Percentiles rank a stretch among this genome's conserved stretches.
These are phyloP conservation scores for Grosmannia huntii DNA, from an alignment of 2,329 filamentous ascomycete genomes.

Conservation along the genomic window DNA sequence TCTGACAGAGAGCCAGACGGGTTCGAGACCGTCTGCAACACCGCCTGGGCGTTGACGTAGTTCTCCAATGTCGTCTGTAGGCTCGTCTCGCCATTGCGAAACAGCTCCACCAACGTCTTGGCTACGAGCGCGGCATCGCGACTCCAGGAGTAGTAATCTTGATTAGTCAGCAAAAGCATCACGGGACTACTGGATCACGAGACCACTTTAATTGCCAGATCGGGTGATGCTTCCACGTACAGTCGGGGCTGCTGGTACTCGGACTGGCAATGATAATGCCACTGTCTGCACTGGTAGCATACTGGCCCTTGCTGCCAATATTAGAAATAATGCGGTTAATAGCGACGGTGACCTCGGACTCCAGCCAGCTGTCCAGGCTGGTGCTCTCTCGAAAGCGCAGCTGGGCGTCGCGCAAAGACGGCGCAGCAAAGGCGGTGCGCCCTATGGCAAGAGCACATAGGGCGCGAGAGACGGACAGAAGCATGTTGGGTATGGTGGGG, in stretches of 20 bases:
- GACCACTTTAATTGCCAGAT: not conserved
- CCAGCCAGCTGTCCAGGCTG: conserved; percentile 36
- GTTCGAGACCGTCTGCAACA: conserved; percentile 53
- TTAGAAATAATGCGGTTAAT: conserved; percentile 42
- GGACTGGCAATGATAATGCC: conserved; percentile 47
- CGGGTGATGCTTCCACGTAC: conserved; percentile 24
- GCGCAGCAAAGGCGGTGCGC: not conserved
- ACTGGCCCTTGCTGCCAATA: conserved; percentile 41
- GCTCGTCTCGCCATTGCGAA: conserved; percentile 28
- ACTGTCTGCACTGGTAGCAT: conserved; percentile 30
- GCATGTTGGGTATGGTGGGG: not conserved
- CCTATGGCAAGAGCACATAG: not conserved
- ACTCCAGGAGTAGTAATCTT: conserved; percentile 64
- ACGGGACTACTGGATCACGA: not conserved
- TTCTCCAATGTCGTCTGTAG: conserved; percentile 51
- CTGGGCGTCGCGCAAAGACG: not conserved
- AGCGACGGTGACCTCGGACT: conserved; percentile 37
- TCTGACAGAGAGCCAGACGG: conserved; percentile 48
- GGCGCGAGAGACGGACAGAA: not conserved
- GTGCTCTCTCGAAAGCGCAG: not conserved
- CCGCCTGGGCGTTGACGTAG: conserved; percentile 55
- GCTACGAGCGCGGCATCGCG: conserved; percentile 59
- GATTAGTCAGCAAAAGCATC: not conserved
- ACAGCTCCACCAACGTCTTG: conserved; percentile 55
- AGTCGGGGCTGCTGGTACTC: conserved; percentile 39